phyloP scores from a whole-genome alignment of 2,329 filamentous ascomycete species.

The Paraphoma chrysanthemicola region DNA sequence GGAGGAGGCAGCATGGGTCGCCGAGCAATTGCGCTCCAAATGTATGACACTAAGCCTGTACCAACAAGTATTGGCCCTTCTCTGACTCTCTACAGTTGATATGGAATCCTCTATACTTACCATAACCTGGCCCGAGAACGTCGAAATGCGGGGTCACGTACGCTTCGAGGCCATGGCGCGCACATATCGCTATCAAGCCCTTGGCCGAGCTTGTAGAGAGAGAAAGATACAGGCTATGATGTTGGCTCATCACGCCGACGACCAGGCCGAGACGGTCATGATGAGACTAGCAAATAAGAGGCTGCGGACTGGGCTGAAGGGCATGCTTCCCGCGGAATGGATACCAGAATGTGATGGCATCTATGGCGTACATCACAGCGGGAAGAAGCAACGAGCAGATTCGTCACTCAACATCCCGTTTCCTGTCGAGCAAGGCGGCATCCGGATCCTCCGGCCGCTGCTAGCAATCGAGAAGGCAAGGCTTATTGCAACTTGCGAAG shows the following conservation, averaged over 20 bases:
- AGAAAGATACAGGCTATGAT: conserved; percentile 67
- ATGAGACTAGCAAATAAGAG: conserved; percentile 77
- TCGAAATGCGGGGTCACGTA: conserved; percentile 54
- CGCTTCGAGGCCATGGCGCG: conserved; percentile 83
- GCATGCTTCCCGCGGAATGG: conserved; percentile 68
- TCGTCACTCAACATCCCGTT: conserved; percentile 32
- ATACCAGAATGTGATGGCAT: conserved; percentile 88
- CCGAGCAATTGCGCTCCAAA: conserved; percentile 52
- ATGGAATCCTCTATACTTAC: conserved; percentile 42
- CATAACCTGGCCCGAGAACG: conserved; percentile 47
- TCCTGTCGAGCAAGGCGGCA: conserved; percentile 67
- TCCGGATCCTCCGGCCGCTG: conserved; percentile 73
- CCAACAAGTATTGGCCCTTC: neutral
- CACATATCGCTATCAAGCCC: conserved; percentile 71
- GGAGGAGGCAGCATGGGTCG: conserved; percentile 62
- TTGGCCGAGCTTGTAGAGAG: conserved; percentile 68
- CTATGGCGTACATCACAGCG: conserved; percentile 67
- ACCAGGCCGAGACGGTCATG: conserved; percentile 88
- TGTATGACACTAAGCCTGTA: conserved; percentile 40
- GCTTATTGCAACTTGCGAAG: conserved; percentile 76
- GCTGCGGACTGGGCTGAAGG: conserved; percentile 72
- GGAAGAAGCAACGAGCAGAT: conserved; percentile 15
- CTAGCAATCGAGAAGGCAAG: conserved; percentile 74
- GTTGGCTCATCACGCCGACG: conserved; percentile 86
- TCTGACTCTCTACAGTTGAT: conserved; percentile 30